Evolutionary conservation across 805 yeast species (phyloP).

Genomic region (Clavispora carvajalis): DNA sequence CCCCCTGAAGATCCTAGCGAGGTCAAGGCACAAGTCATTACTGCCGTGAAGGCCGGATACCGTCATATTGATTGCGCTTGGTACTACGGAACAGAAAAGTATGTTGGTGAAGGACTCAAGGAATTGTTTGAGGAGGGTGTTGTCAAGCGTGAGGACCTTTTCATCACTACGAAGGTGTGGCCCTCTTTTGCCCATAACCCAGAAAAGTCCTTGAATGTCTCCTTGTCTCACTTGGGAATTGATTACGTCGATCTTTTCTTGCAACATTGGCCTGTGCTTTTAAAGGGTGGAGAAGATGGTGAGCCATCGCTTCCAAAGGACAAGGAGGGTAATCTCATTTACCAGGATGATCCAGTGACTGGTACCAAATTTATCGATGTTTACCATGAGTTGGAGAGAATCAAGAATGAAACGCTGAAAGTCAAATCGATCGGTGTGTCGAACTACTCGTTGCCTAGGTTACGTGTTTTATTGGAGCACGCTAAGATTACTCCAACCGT

Average conservation of each 20-base stretch:
- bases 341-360: conserved; percentile 30
- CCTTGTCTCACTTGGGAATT: conserved; percentile 38
- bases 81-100: conserved; percentile 55
- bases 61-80: conserved; percentile 51
- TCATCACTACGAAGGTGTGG: conserved; percentile 64
- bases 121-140: conserved; percentile 45
- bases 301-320: conserved; percentile 33
- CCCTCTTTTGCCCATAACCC: conserved; percentile 40
- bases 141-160: conserved; percentile 58
- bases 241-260: conserved; percentile 70
- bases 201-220: conserved; percentile 34
- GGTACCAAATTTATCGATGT: conserved; percentile 28
- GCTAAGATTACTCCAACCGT: conserved; percentile 51
- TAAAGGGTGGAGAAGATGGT: conserved; percentile 37
- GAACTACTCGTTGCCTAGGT: conserved; percentile 24
- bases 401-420: conserved; percentile 25
- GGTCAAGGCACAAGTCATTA: conserved; percentile 28
- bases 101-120: conserved; percentile 50
- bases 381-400: conserved; percentile 26
- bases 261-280: conserved; percentile 52
- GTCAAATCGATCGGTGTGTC: conserved; percentile 56
- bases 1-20: conserved; percentile 27
- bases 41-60: conserved; percentile 41
- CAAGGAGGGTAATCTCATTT: conserved; percentile 27
- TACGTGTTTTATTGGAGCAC: conserved; percentile 35